Conservation (phyloP, 2,329 filamentous ascomycete species). For the Pezicula neosporulosa region DNA sequence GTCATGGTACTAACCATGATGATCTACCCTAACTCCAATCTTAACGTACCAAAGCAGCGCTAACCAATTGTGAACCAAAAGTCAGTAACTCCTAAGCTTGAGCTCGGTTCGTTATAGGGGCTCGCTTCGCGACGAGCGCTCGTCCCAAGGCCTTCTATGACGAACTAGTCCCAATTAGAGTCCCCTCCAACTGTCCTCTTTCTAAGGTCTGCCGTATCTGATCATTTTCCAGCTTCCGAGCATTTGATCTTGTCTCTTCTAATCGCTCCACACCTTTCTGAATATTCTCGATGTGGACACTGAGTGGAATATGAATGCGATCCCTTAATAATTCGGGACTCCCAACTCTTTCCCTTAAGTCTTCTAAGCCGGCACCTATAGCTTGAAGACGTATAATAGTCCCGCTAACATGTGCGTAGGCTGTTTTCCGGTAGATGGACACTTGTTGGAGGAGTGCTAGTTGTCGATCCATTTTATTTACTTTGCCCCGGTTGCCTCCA, state of each 20-base stretch:
- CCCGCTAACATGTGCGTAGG: constrained; percentile 64
- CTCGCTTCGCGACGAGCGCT: too few species aligned
- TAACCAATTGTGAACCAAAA: too few species aligned
- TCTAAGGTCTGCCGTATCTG: constrained; percentile 49
- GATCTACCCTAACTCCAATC: too few species aligned
- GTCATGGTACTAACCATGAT: too few species aligned
- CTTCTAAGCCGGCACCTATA: constrained; percentile 68
- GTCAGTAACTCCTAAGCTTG: too few species aligned
- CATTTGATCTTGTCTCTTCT: constrained; percentile 58
- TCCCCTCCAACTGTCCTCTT: constrained; percentile 36
- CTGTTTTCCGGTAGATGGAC: constrained; percentile 60
- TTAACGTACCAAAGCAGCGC: too few species aligned
- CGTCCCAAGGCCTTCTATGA: too few species aligned
- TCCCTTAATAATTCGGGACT: constrained; percentile 58
- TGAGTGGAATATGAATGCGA: constrained; percentile 55
- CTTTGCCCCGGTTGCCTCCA: constrained; percentile 61
- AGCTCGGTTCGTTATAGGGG: too few species aligned
- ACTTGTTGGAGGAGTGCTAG: constrained; percentile 63
- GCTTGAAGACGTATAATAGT: constrained; percentile 71
- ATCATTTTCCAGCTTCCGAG: constrained; percentile 56
- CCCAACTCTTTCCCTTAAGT: constrained; percentile 67
- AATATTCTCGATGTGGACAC: constrained; percentile 74
- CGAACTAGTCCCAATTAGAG: too few species aligned
- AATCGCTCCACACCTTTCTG: constrained; percentile 69
- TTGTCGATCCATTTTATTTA: constrained; percentile 60